phyloP scores from a whole-genome alignment of 73 alveolate species.

The Breviolum minutum region DNA sequence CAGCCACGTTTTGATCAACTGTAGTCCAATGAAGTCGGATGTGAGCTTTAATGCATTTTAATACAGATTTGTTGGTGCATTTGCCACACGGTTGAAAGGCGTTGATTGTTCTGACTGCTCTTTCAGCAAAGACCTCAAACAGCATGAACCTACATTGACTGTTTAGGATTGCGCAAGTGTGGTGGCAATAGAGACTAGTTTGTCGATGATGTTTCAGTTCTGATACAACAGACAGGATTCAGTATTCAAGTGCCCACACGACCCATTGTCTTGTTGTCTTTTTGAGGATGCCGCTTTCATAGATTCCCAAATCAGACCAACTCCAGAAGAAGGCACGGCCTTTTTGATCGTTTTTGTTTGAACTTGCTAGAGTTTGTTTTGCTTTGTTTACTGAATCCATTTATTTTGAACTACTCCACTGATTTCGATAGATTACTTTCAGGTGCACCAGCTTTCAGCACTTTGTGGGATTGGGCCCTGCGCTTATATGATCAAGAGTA shows the following conservation, averaged over 20 bases:
- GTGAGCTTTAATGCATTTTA: neutral
- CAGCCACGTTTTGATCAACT: neutral
- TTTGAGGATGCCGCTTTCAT: neutral
- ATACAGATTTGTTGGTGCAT: neutral
- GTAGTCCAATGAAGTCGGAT: neutral
- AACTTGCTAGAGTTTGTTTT: too few relatives aligned
- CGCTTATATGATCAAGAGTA: neutral
- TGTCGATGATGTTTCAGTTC: too few relatives aligned
- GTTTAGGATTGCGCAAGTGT: too few relatives aligned
- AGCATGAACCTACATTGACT: too few relatives aligned
- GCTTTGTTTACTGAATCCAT: neutral
- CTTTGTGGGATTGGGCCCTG: neutral
- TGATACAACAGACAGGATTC: too few relatives aligned
- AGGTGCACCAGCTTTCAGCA: too few relatives aligned
- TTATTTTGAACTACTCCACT: too few relatives aligned
- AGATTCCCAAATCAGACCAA: neutral
- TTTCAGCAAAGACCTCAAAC: constrained; percentile 21
- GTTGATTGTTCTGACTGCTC: neutral
- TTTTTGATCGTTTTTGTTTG: neutral
- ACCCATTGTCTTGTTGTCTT: neutral
- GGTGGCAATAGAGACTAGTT: too few relatives aligned
- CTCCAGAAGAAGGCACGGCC: neutral
- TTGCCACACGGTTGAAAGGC: neutral
- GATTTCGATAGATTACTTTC: too few relatives aligned
- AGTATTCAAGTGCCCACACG: too few relatives aligned